Evolutionary conservation across 345 rosid species (phyloP), one percentile per base, ranked within the genome.

Genomic region (Dipteronia dyeriana): DNA sequence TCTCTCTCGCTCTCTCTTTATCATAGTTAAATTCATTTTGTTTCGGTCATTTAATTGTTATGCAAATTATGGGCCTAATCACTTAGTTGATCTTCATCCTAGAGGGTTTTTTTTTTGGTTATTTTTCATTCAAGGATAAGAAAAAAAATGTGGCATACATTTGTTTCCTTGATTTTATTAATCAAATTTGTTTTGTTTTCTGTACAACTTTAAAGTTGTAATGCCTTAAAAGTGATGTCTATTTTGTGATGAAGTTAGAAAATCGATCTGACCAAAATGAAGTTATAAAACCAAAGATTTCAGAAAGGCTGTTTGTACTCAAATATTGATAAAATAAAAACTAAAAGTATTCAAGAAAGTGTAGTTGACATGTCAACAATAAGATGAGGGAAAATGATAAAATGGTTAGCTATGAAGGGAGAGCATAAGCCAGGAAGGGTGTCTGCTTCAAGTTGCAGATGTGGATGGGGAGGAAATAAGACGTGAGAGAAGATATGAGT

Each of bases 1-100:
- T 75, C 74, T 47, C 39, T 31, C 10, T 29, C 75, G 71, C 74
- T 53, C 25, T 45, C 73, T 65, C 47, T 73, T 43, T 39, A 11
- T 67, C 9, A 59, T 20, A 9, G 8, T n/a, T 19, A 45, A 17
- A 29, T 74, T 64, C n/a, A 2, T 62, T 66, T 68, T 45, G 9
- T 70, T 63, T 68, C 41, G 38, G 5, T 61, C 17, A 5, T 75
- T 71, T 66, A 7, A 67, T 66, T 49, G 63, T 23, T 26, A 26
- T 77, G 73, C 41, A 14, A 66, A 26, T 65, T 79, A 53, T 63
- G 68, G 39, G 64, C 68, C 62, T 61, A 16, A 29, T 29, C 61
- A n/a, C 70, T 67, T 29, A 49, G 20, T 75, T 64, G 34, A 49
- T 75, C 51, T 22, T 65, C 38, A 41, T 38, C 25, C 1, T 7